phyloP scores from a whole-genome alignment of 148 eudicot species.

The Chenopodium quinoa region DNA sequence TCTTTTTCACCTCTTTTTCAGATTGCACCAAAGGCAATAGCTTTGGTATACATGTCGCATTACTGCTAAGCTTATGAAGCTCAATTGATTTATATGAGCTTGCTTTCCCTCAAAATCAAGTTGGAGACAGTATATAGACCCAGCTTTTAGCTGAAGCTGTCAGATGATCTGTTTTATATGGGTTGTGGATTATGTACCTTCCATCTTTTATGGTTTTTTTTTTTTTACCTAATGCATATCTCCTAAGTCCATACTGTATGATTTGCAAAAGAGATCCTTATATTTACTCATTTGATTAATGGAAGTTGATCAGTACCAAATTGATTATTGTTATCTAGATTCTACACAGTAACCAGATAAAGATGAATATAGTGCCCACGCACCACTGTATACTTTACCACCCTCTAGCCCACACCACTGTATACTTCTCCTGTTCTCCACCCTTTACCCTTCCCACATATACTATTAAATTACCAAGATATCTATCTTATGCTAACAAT shows the following conservation, averaged over 20 bases:
- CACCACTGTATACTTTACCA: background rate
- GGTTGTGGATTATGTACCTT: background rate
- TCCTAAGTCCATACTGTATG: background rate
- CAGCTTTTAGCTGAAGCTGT: background rate
- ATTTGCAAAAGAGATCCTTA: background rate
- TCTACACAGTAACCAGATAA: background rate
- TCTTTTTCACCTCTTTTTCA: background rate
- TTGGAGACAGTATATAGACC: background rate
- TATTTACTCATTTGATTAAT: background rate
- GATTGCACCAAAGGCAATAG: background rate
- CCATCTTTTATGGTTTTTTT: background rate
- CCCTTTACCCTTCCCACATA: background rate
- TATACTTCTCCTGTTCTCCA: background rate
- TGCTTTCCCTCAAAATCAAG: background rate
- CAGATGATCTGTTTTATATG: background rate
- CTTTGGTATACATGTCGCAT: background rate
- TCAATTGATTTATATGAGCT: background rate
- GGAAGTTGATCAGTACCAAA: background rate
- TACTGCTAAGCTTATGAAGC: background rate
- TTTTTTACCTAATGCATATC: background rate
- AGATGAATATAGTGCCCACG: background rate
- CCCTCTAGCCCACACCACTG: background rate
- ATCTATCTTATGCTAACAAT: background rate
- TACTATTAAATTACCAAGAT: background rate
- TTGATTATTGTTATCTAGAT: background rate